Base-by-base conservation (phyloP, 1,284 basidiomycete species). In the Ustilago esculenta region DNA sequence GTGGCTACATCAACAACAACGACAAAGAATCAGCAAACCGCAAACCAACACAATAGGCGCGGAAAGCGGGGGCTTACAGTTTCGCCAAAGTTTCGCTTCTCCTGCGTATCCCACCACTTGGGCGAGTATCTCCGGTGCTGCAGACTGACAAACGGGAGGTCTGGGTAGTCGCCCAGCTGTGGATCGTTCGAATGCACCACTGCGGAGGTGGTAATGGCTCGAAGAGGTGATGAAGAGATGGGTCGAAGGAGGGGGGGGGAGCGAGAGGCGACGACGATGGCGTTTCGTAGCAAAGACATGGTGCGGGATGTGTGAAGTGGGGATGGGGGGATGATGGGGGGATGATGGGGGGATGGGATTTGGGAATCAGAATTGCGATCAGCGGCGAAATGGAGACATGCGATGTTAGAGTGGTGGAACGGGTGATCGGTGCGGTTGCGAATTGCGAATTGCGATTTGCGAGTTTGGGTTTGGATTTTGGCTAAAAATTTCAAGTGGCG, bases 91-190 rank as follows among this genome's bases (percentile, higher is more conserved):
- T 81, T 79, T 5, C 69, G 53, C 65, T 80, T 80, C 60, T 81
- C 80, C 61, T 81, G 80, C 40, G 69, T 51, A 53, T 81, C 78
- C 77, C 77, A 81, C 76, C 76, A 81, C 39, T 74, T 73, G 48
- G 70, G 76, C 44, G 68, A 72, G 60, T 73, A 75, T 34, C 70
- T 72, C 46, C 80, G 72, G 30, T 56, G 65, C 58, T 81, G 80
- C 32, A 58, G 55, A 60, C 64, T 76, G 53, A 68, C 37, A 37
- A 43, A 49, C 2, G 75, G 72, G 36, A 81, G 64, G 20, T 76
- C 71, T 2, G 80, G 80, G 67, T 81, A 81, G 64, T 79, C 77
- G 30, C 78, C 80, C 6, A 81, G 73, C 55, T 81, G 80, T 9
- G 80, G 77, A 50, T 81, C 80, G 59, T 77, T 71, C 47, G 42